These are phyloP conservation scores for Trichoderma sp. DNA, from an alignment of 2,329 filamentous ascomycete genomes.

Conservation along the genomic window DNA sequence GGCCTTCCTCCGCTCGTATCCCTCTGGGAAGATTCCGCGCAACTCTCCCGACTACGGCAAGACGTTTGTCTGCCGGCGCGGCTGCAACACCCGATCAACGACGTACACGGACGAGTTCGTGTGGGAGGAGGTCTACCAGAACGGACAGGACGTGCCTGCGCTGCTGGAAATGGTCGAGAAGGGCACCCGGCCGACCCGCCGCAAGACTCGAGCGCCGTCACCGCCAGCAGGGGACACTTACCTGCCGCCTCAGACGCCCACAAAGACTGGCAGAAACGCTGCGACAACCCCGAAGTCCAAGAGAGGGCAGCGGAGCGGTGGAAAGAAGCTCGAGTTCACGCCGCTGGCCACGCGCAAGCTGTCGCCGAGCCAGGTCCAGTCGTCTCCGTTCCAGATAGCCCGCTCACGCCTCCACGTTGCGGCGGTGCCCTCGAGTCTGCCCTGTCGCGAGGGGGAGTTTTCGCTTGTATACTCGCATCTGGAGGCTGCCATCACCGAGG, in stretches of 20 bases:
- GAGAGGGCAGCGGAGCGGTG: constrained; percentile 38
- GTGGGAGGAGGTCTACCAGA: constrained; percentile 83
- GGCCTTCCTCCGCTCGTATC: constrained; percentile 69
- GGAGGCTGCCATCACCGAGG: constrained; percentile 90
- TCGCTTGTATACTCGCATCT: constrained; percentile 89
- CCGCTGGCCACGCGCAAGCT: constrained; percentile 87
- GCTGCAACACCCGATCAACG: constrained; percentile 84
- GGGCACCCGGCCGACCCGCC: constrained; percentile 68
- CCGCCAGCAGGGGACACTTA: constrained; percentile 41
- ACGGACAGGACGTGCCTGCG: constrained; percentile 63
- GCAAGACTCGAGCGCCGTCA: constrained; percentile 38
- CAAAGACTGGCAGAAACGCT: constrained; percentile 39
- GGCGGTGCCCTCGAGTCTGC: constrained; percentile 83
- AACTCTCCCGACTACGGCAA: constrained; percentile 77
- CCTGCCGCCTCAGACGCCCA: constrained; percentile 43
- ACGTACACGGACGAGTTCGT: constrained; percentile 89
- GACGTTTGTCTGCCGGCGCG: constrained; percentile 85
- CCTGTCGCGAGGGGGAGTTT: constrained; percentile 92
- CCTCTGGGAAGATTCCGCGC: constrained; percentile 73
- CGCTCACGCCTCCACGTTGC: constrained; percentile 90
- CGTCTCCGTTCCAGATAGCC: constrained; percentile 89
- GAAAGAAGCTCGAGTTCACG: constrained; percentile 88
- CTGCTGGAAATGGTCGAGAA: constrained; percentile 69
- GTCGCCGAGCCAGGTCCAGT: constrained; percentile 71
- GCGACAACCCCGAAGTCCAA: constrained; percentile 40